Evolutionary conservation across 2,329 filamentous ascomycete species (phyloP), one percentile per base, ranked within the genome.

Genomic region (Neocatenulostroma microsporum): DNA sequence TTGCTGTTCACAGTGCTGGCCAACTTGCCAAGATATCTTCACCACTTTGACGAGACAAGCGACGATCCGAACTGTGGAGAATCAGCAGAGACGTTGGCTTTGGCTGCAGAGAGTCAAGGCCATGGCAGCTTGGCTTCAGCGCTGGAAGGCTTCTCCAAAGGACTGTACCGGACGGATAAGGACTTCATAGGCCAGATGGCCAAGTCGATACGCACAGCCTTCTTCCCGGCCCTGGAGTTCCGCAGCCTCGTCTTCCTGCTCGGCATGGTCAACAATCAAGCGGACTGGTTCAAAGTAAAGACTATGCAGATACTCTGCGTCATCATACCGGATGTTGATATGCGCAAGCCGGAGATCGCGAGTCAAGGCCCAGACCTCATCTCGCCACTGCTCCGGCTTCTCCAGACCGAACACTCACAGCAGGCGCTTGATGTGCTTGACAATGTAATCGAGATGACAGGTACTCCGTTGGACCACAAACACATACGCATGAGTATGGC

Each of bases 401-500:
- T 98, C 25, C 88, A 95, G 57, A 95, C 89, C 2, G 86, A 94
- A 42, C 88, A 88, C 53, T 96, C 88, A 58, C 86, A 91, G 60
- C 83, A 94, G 54, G 91, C 91, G 9, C 68, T 98, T 8, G 79
- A 86, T 47, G 89, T 98, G 1, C 69, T 98, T 40, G 91, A 98
- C 60, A 84, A 89, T 47, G 91, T 96, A 50, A 94, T 95, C 75
- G 85, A 84, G 19, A 89, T 96, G 69, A 87, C 87, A 1, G 84
- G 85, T 4, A 69, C 64, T 21, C 83, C 89, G 1, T 86, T 94
- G 73, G 91, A 96, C 60, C 86, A 84, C 51, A 86, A 95, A 51
- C 87, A 96, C 55, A 67, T 98, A 40, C 79, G 91, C 25, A 98
- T 98, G 93, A 96, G 89, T 61, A 95, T 98, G 86, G 88, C 87